These are phyloP conservation scores for Teunomyces aglyptinius DNA, from an alignment of 805 yeast species.

Conservation along the genomic window DNA sequence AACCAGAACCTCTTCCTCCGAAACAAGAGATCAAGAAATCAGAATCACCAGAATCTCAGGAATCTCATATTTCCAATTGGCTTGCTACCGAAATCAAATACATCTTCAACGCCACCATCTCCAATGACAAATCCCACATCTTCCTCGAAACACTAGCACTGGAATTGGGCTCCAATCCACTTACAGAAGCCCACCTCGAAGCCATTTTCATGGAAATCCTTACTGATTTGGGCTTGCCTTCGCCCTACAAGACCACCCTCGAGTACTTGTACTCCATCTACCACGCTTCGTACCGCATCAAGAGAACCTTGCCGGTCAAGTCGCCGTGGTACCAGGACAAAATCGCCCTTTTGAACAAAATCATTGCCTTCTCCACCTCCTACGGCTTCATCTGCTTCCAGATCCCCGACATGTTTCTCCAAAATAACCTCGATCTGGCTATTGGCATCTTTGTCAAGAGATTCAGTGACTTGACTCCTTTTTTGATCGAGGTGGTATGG, in stretches of 20 bases:
- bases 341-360: slow-evolving; percentile 43
- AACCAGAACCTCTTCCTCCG: neutral
- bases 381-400: slow-evolving; percentile 70
- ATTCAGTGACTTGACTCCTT: slow-evolving; percentile 25
- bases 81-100: slow-evolving; percentile 33
- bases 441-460: slow-evolving; percentile 24
- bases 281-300: slow-evolving; percentile 37
- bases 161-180: slow-evolving; percentile 17
- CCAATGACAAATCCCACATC: slow-evolving; percentile 12
- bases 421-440: slow-evolving; percentile 33
- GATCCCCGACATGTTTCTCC: slow-evolving; percentile 59
- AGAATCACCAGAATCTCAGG: slow-evolving; percentile 2
- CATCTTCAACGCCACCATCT: slow-evolving; percentile 32
- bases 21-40: neutral
- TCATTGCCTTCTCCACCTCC: slow-evolving; percentile 50
- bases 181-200: slow-evolving; percentile 42
- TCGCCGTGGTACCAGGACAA: slow-evolving; percentile 38
- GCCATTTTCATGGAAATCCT: slow-evolving; percentile 53
- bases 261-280: slow-evolving; percentile 49
- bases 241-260: slow-evolving; percentile 34
- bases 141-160: slow-evolving; percentile 23
- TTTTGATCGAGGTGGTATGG: slow-evolving; percentile 54
- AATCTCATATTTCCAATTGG: slow-evolving; percentile 31
- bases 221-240: slow-evolving; percentile 51
- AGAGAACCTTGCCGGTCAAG: slow-evolving; percentile 43